Base-by-base conservation (phyloP, 768 basidiomycete genomes). In the Tricholoma hemisulphureum region DNA sequence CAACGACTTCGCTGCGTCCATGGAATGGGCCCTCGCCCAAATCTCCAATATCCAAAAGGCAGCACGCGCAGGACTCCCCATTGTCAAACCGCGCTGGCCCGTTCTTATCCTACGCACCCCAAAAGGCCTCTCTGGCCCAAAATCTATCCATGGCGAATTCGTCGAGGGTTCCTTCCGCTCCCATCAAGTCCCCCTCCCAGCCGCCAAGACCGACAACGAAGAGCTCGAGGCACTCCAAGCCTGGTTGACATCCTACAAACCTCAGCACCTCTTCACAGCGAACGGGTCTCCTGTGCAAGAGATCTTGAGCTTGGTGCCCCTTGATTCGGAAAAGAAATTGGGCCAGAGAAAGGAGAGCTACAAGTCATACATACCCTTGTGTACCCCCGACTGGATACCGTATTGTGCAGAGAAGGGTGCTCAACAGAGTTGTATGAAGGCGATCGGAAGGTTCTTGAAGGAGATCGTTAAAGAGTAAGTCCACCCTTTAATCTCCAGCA, bases 81-180 rank as follows among this genome's bases (percentile, higher is more conserved):
- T 92, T 60, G 77, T 85, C 52, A 95, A 95, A 75, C 94, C 94
- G n/a, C 82, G 91, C 41, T 95, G 91, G 91, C 94, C 94, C 3
- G 81, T 95, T 68, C 76, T 97, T 60, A 82, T 95, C 65, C 80
- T 95, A 45, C 84, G 93, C 43, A 91, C 91, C 1, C 92, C 93
- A 9, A 96, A 96, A 73, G 88, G 92, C 23, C 85, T 82, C 77
- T 78, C 85, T 6, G 87, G 89, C 4, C 91, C 91, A 2, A 85
- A 85, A 61, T 61, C 73, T 20, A 68, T 89, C 26, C 78, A 83
- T 52, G 89, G 85, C n/a, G 83, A 89, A 59, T 83, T 81, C 56
- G 81, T 94, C 52, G 90, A 91, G 66, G 89, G 89, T 45, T 90
- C 88, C 20, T 95, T 89, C 81, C 84, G 80, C 58, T 81, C 93